Evolutionary conservation across 108 stramenopile species (phyloP), one percentile per base, ranked within the genome.

Genomic region (Pinguiococcus pyrenoidosus): DNA sequence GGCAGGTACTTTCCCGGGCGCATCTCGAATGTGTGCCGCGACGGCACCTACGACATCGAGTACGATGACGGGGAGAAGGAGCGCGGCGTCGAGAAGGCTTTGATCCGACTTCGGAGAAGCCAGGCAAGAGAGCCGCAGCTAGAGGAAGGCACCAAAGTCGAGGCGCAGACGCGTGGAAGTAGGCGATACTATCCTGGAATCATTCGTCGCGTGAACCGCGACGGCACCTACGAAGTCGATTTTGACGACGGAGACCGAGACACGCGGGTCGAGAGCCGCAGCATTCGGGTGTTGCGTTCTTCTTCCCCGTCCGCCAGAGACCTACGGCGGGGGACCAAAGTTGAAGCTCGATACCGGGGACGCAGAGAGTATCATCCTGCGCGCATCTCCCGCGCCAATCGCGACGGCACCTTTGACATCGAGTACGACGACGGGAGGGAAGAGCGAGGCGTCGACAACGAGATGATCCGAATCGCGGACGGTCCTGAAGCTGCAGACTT

Each of bases 1-100:
- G 30, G 49, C 1, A n/a, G n/a, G n/a, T n/a, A n/a, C n/a, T n/a
- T n/a, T n/a, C n/a, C n/a, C n/a, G n/a, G n/a, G n/a, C n/a, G n/a
- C n/a, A n/a, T n/a, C n/a, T n/a, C n/a, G n/a, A n/a, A n/a, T n/a
- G n/a, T n/a, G n/a, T n/a, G n/a, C 37, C 29, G 57, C 12, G 71
- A 76, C 39, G 73, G 75, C 3, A 71, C 70, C 7, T 76, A 60
- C 37, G 68, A 73, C 32, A 66, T 76, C 25, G 33, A 32, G 3
- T 76, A 70, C 45, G 65, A 69, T 14, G 72, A 76, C 22, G 75
- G 69, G 1, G 75, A 76, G 26, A 20, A 9, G 1, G 74, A 72
- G 32, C 3, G 36, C 17, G 23, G 52, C 4, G 64, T 75, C 5
- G 33, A 49, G 9, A 20, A 9, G 5, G 7, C 21, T 2, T 44